Evolutionary conservation across 140 eudicot species (phyloP).

Genomic region (Oenanthe javanica): DNA sequence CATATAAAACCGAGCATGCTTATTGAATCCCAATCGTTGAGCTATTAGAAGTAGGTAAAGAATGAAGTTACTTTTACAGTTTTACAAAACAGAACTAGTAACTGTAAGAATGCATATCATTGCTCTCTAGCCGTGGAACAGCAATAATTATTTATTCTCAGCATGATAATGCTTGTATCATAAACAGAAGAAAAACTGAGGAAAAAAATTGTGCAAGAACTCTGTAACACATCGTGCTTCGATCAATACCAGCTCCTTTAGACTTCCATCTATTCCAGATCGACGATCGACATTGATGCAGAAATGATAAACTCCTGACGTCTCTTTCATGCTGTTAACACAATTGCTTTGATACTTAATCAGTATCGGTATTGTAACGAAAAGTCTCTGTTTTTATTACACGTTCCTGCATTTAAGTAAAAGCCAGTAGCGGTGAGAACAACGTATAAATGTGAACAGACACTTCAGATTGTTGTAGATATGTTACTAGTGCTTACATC

Average conservation of each 20-base stretch:
- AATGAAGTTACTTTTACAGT: not conserved
- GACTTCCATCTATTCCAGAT: not conserved
- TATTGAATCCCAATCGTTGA: too few relatives aligned
- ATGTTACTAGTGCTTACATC: constrained; percentile 26
- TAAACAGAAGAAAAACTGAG: not conserved
- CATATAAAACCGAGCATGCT: too few relatives aligned
- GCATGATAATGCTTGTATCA: not conserved
- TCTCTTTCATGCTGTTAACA: not conserved
- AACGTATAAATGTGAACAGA: too few relatives aligned
- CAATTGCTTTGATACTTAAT: not conserved
- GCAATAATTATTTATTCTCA: not conserved
- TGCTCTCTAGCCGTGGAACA: not conserved
- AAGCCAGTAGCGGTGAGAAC: not conserved
- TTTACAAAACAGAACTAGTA: not conserved
- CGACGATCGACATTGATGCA: not conserved
- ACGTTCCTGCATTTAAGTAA: not conserved
- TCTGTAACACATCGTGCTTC: not conserved
- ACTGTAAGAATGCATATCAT: not conserved
- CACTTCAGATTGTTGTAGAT: not conserved
- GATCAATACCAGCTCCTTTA: not conserved
- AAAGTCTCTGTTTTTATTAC: not conserved
- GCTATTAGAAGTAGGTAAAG: too few relatives aligned
- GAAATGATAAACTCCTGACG: not conserved
- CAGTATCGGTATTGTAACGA: not conserved
- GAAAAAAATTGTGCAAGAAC: not conserved